Conservation (phyloP, 2,329 filamentous ascomycete species). For the Trichoderma endophyticum region DNA sequence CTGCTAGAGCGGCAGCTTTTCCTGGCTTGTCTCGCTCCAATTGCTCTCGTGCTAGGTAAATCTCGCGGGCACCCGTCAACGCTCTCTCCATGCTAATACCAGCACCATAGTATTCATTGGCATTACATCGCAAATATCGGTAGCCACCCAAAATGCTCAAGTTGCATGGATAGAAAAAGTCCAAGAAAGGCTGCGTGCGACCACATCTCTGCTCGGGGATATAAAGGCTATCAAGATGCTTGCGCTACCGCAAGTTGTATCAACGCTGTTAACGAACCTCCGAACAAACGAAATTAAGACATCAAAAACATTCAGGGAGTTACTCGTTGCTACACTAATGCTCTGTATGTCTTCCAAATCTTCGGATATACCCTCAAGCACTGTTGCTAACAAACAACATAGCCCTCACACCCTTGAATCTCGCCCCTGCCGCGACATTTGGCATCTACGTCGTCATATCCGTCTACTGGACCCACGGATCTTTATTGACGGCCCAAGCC, state of each 20-base stretch:
- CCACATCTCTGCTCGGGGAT: conserved; percentile 39
- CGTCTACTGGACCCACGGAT: conserved; percentile 24
- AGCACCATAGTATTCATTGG: conserved; percentile 22
- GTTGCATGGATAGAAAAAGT: conserved; percentile 42
- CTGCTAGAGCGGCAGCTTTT: conserved; percentile 30
- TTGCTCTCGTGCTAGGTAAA: conserved; percentile 24
- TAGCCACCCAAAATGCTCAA: conserved; percentile 24
- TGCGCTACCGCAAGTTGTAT: conserved; percentile 29
- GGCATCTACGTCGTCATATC: conserved; percentile 27
- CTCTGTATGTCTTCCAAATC: conserved; percentile 22
- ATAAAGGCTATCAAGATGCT: conserved; percentile 48
- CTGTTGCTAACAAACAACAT: conserved; percentile 1
- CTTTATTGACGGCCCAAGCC: conserved; percentile 24
- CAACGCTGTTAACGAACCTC: conserved; percentile 26
- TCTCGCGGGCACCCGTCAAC: neutral
- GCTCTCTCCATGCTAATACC: neutral
- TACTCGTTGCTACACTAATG: conserved; percentile 23
- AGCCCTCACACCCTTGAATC: conserved; percentile 23
- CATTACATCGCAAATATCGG: conserved; percentile 21
- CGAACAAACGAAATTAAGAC: conserved; percentile 30
- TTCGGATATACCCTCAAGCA: neutral
- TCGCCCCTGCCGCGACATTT: conserved; percentile 29
- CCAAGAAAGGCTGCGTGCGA: conserved; percentile 41
- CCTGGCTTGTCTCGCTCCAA: conserved; percentile 27
- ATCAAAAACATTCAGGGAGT: conserved; percentile 28